These are phyloP conservation scores for Coniochaeta sp. DNA, from an alignment of 2,329 filamentous ascomycete species.

Conservation along the genomic window DNA sequence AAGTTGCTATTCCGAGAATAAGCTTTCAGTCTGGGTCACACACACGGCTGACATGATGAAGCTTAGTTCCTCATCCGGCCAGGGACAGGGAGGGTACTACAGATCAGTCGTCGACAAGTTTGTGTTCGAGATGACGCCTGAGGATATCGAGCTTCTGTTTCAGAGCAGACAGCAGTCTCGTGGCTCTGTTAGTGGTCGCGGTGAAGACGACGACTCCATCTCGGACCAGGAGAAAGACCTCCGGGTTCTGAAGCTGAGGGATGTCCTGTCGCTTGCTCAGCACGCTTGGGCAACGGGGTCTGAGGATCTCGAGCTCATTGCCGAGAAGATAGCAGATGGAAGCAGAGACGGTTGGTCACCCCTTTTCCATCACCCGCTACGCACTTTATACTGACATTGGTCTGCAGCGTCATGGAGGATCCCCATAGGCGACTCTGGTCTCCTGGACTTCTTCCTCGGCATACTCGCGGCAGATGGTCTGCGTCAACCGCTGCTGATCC, in stretches of 20 bases:
- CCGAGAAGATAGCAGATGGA: constrained; percentile 46
- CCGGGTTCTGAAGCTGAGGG: constrained; percentile 21
- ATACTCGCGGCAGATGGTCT: constrained; percentile 32
- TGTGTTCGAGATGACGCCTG: constrained; percentile 21
- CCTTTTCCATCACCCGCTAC: not conserved
- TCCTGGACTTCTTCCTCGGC: constrained; percentile 49
- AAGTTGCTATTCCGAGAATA: too few species aligned
- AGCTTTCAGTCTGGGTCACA: too few species aligned
- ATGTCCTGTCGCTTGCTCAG: constrained; percentile 30
- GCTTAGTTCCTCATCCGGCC: too few species aligned
- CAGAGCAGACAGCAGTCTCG: constrained; percentile 22
- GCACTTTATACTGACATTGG: not conserved
- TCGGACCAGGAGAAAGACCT: constrained; percentile 12
- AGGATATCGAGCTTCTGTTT: constrained; percentile 30
- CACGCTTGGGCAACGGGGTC: constrained; percentile 33
- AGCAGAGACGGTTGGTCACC: constrained; percentile 47
- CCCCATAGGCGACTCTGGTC: constrained; percentile 49
- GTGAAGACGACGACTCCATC: constrained; percentile 13
- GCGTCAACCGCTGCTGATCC: constrained; percentile 38
- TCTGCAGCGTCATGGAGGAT: constrained; percentile 46
- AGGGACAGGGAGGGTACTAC: too few species aligned
- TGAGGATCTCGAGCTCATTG: constrained; percentile 35
- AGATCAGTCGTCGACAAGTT: not conserved
- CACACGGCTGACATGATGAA: too few species aligned
- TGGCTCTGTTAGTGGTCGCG: constrained; percentile 18